A percentile compares a stretch with the other conserved stretches of the same genome.
Conservation (phyloP, 2,329 filamentous ascomycete genomes). For the Pezicula carpinea region DNA sequence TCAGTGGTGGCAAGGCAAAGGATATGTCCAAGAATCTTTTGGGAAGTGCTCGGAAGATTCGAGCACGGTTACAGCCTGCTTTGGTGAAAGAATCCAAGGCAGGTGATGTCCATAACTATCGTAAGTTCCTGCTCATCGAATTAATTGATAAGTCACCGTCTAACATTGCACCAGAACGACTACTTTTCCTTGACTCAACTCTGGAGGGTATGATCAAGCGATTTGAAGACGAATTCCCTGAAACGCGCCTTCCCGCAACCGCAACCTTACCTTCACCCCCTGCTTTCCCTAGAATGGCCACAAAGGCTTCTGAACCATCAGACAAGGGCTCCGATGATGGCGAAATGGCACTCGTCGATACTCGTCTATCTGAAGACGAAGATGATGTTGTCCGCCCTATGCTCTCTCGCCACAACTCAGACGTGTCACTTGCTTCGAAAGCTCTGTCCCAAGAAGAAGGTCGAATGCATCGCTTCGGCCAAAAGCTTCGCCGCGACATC, state of each 20-base stretch:
- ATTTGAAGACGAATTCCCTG: constrained; percentile 94
- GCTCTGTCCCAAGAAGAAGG: constrained; percentile 66
- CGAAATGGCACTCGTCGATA: constrained; percentile 16
- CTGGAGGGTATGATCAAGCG: constrained; percentile 87
- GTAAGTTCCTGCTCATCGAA: constrained; percentile 44
- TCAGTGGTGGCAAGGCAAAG: constrained; percentile 63
- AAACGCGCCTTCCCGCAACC: constrained; percentile 53
- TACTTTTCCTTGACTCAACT: constrained; percentile 84
- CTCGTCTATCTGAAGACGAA: constrained; percentile 35
- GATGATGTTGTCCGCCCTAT: constrained; percentile 33
- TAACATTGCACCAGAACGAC: constrained; percentile 48
- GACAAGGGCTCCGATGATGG: constrained; percentile 7
- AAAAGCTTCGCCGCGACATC: constrained; percentile 60
- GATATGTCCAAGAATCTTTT: constrained; percentile 92
- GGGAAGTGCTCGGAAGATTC: constrained; percentile 83
- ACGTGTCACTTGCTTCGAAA: constrained; percentile 63
- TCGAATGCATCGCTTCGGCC: constrained; percentile 63
- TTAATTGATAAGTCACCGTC: background rate
- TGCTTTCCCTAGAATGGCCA: constrained; percentile 10
- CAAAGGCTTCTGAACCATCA: background rate
- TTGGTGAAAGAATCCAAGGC: constrained; percentile 68
- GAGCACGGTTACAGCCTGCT: constrained; percentile 75
- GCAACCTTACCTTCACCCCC: constrained; percentile 15
- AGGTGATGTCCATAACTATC: constrained; percentile 71
- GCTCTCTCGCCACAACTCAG: constrained; percentile 56